A percentile compares a stretch with the other conserved stretches of the same genome.
phyloP scores from a whole-genome alignment of 257 asterid genomes.

The Nicotiana attenuata region DNA sequence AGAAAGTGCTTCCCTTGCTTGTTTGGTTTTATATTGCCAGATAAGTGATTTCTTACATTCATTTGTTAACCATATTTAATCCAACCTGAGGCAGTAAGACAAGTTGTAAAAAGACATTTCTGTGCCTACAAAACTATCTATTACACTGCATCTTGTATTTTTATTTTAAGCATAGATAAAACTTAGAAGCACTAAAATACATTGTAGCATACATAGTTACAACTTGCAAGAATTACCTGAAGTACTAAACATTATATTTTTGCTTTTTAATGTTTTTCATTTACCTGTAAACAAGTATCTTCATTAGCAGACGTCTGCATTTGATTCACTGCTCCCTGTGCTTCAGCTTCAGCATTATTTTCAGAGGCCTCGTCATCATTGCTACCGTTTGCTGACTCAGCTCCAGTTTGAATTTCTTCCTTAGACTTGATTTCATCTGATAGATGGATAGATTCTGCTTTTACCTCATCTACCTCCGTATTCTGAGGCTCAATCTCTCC shows the following conservation, averaged over 20 bases:
- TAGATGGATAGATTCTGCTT: conserved; percentile 27
- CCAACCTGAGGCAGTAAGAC: not conserved
- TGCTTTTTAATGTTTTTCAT: not conserved
- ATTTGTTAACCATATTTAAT: not conserved
- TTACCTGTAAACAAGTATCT: conserved; percentile 9
- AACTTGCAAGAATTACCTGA: not conserved
- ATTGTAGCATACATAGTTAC: not conserved
- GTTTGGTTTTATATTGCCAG: not conserved
- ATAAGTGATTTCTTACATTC: not conserved
- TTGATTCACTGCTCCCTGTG: conserved; percentile 26
- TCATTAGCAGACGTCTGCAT: conserved; percentile 22
- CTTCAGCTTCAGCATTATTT: conserved; percentile 49
- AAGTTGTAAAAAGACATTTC: not conserved
- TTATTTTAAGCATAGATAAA: not conserved
- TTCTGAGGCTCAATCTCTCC: conserved; percentile 28
- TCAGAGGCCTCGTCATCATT: conserved; percentile 23
- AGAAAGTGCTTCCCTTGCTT: not conserved
- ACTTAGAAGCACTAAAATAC: not conserved
- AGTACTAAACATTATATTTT: not conserved
- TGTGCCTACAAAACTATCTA: not conserved
- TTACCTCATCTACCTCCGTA: conserved; percentile 22
- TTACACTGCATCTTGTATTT: not conserved
- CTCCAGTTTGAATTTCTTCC: conserved; percentile 27
- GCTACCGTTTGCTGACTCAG: conserved; percentile 20
- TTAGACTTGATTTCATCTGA: conserved; percentile 23